phyloP scores from a whole-genome alignment of 2,329 filamentous ascomycete species.

The Chaetomiaceae sp. region DNA sequence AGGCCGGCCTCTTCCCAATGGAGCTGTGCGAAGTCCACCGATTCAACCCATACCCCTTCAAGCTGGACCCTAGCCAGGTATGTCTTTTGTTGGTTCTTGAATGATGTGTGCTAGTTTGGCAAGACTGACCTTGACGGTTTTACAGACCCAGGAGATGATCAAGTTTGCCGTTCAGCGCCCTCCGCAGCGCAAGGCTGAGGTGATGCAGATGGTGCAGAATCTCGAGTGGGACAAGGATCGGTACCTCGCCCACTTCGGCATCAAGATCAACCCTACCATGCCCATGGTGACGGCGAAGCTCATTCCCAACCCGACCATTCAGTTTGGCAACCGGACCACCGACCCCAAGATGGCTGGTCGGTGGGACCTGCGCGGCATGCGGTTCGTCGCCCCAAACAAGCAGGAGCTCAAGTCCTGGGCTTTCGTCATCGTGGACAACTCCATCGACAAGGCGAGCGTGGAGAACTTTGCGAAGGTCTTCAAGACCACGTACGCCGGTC shows the following conservation, averaged over 20 bases:
- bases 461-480: constrained; percentile 51
- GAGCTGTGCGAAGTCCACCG: constrained; percentile 51
- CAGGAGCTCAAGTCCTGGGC: constrained; percentile 67
- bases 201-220: constrained; percentile 61
- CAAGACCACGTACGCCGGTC: constrained; percentile 40
- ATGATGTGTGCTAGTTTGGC: constrained; percentile 3
- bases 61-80: constrained; percentile 53
- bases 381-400: constrained; percentile 64
- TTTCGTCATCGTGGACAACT: constrained; percentile 60
- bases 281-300: constrained; percentile 65
- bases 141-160: constrained; percentile 83
- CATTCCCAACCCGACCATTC: constrained; percentile 64
- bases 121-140: constrained; percentile 18
- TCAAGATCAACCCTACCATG: constrained; percentile 62
- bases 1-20: constrained; percentile 54
- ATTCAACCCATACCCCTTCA: constrained; percentile 59
- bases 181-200: constrained; percentile 58
- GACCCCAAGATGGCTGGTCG: constrained; percentile 66
- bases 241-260: constrained; percentile 66
- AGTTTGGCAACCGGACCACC: constrained; percentile 53
- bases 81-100: constrained; percentile 23
- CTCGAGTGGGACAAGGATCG: constrained; percentile 65
- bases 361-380: constrained; percentile 82
- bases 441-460: constrained; percentile 49
- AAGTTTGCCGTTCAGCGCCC: constrained; percentile 84